A percentile compares a stretch with the other conserved stretches of the same genome.
These are phyloP conservation scores for Cyclotella atomus DNA, from an alignment of 108 stramenopile genomes.

Conservation along the genomic window DNA sequence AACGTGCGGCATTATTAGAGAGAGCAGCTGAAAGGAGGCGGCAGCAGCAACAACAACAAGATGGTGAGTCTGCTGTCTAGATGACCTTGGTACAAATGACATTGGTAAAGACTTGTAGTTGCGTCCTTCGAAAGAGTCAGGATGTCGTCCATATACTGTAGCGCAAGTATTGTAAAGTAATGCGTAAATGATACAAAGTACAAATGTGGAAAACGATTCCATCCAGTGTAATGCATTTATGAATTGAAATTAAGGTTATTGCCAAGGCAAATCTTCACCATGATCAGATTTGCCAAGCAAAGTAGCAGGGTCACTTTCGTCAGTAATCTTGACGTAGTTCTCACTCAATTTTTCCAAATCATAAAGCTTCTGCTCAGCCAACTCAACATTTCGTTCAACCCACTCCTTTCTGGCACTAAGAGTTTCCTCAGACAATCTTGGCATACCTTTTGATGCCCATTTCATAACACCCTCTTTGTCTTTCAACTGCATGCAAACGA, in stretches of 20 bases:
- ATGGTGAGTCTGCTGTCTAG: conserved; percentile 36
- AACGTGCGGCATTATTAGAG: conserved; percentile 52
- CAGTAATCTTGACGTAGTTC: background rate
- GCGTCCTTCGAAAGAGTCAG: too few species aligned
- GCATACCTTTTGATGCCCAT: conserved; percentile 69
- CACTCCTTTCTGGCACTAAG: conserved; percentile 1
- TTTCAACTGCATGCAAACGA: conserved; percentile 59
- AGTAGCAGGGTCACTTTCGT: background rate
- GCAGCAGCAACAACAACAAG: conserved; percentile 40
- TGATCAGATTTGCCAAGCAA: background rate
- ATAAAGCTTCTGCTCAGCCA: conserved; percentile 17
- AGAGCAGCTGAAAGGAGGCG: conserved; percentile 52
- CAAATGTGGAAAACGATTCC: too few species aligned
- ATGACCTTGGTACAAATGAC: too few species aligned
- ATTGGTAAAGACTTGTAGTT: too few species aligned
- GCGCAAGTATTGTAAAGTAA: too few species aligned
- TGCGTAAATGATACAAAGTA: too few species aligned
- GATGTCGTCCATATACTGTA: too few species aligned
- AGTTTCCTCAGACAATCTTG: conserved; percentile 35
- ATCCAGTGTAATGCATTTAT: too few species aligned
- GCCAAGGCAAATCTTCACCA: background rate
- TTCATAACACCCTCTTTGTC: conserved; percentile 52
- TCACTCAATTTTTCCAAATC: conserved; percentile 14
- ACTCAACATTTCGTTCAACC: conserved; percentile 5
- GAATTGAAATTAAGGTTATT: too few species aligned